Base-by-base conservation (phyloP, 2,329 filamentous ascomycete species). In the Dactylellina leptospora region DNA sequence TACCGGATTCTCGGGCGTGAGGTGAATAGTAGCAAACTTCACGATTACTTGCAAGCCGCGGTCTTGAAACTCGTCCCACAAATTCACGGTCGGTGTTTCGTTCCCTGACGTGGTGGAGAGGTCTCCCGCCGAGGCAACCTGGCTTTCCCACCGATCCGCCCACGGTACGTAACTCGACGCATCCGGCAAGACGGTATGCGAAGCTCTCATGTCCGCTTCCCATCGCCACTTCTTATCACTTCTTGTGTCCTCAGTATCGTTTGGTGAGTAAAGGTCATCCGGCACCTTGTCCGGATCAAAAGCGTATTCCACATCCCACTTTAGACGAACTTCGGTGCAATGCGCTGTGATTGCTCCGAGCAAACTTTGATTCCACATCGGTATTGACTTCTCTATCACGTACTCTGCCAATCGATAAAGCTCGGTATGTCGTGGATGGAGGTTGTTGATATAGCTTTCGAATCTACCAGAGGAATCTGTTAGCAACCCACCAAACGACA, bases 1-100 rank as follows among this genome's bases (percentile, higher is more conserved):
- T 6, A 3, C 20, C 13, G 60, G 61, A 1, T 85, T 83, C 16
- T 85, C 83, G 0, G 87, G 87, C 0, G 83, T 85, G 0, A 89
- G 80, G 45, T 87, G 81, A 53, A 88, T 84, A 45, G 82, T 84
- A 0, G 85, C 82, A 74, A 90, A 80, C 76, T 89, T 88, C 33
- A 88, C 83, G 51, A 90, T 86, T 25, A 90, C 78, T 74, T 90
- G 22, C 18, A 53, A 59, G 60, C 3, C 45, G 30, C 20, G 13
- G 8, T 4, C 36, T 33, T 28, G 18, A 38, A 28, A 62, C 36
- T 3, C 1, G 25, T 6, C 59, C 68, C 59, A 60, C 54, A 8
- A 44, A 50, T 36, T 60, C 53, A 11, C 68, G 55, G 9, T 63
- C 63, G 18, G n/a, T 27, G 16, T 54, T n/a, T 2, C 28, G 13